phyloP scores from a whole-genome alignment of 2,329 filamentous ascomycete species.

The Aspergillus versicolor region DNA sequence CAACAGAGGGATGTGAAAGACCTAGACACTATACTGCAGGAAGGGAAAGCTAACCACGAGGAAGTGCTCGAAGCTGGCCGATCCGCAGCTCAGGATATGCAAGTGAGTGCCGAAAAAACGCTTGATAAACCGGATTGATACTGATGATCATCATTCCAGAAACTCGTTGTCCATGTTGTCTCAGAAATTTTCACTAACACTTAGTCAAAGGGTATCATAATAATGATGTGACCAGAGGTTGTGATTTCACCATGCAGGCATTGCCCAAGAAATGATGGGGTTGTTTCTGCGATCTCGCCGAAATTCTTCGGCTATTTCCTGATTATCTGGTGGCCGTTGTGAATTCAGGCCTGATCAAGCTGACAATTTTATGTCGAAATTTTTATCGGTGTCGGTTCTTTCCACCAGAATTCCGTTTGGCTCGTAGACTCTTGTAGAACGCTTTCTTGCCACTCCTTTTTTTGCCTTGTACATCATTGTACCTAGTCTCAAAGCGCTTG shows the following conservation, averaged over 20 bases:
- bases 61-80: conserved; percentile 64
- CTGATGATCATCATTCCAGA: conserved; percentile 29
- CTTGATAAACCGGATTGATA: background rate
- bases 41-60: conserved; percentile 63
- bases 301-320: background rate
- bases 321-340: background rate
- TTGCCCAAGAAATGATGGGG: background rate
- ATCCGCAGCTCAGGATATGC: conserved; percentile 62
- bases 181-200: conserved; percentile 27
- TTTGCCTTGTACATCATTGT: conserved; percentile 74
- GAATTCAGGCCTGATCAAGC: background rate
- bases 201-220: background rate
- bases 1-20: conserved; percentile 51
- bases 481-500: conserved; percentile 81
- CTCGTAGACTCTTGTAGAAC: conserved; percentile 78
- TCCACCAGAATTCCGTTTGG: conserved; percentile 45
- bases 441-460: conserved; percentile 88
- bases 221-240: background rate
- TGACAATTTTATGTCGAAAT: background rate
- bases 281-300: background rate
- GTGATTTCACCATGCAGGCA: background rate
- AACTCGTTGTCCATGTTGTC: conserved; percentile 36
- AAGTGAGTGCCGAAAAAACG: conserved; percentile 42
- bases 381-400: conserved; percentile 16
- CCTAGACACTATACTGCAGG: conserved; percentile 55